Evolutionary conservation across 1,139 yeast species (phyloP).

Genomic region (Sugiyamaella japonica): DNA sequence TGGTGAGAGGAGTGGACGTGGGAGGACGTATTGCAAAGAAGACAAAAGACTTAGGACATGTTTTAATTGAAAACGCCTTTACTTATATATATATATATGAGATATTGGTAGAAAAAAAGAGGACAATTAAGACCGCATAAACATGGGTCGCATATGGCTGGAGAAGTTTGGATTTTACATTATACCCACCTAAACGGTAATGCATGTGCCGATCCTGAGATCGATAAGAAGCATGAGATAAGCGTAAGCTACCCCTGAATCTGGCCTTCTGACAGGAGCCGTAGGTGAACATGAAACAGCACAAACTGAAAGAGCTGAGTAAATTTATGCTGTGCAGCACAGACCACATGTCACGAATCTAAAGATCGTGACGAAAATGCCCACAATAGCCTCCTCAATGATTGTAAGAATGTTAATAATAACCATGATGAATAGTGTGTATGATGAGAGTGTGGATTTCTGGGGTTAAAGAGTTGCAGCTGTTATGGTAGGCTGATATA

Average conservation of each 20-base stretch:
- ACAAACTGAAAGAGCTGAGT: neutral
- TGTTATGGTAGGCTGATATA: no score
- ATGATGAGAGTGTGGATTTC: no score
- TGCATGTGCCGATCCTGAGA: neutral
- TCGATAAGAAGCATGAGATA: neutral
- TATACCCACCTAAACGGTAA: neutral
- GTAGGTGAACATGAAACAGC: neutral
- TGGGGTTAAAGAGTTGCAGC: no score
- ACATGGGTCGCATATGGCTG: neutral
- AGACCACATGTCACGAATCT: slow-evolving; percentile 13
- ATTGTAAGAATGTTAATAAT: slow-evolving; percentile 9
- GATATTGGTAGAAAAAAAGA: neutral
- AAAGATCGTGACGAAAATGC: slow-evolving; percentile 8
- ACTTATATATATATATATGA: neutral
- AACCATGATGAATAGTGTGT: slow-evolving; percentile 3
- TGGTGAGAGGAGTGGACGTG: neutral
- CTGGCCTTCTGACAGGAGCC: neutral
- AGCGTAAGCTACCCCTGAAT: slow-evolving; percentile 4
- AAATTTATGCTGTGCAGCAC: slow-evolving; percentile 1
- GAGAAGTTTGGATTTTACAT: neutral
- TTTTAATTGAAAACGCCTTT: neutral
- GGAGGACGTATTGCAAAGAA: no score
- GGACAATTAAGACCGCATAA: neutral
- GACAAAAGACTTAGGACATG: no score
- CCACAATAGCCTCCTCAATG: slow-evolving; percentile 14